Conservation (phyloP, 2,329 filamentous ascomycete species). For the Camillea tinctor region DNA sequence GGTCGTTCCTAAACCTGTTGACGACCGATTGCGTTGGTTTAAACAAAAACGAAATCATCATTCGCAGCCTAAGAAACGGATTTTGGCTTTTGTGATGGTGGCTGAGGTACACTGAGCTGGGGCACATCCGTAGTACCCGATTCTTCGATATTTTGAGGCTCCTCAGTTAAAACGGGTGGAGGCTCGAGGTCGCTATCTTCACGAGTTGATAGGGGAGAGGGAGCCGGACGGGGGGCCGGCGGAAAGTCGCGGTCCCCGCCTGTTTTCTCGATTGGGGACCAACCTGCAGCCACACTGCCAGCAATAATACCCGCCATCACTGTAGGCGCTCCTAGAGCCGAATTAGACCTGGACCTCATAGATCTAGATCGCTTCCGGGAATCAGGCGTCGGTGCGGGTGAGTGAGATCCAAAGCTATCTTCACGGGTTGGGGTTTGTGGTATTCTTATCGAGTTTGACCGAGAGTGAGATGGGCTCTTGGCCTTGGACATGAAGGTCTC, state of each 20-base stretch:
- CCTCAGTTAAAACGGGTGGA: constrained; percentile 33
- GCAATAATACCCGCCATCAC: constrained; percentile 85
- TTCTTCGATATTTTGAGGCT: constrained; percentile 35
- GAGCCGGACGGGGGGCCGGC: constrained; percentile 32
- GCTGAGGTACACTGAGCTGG: constrained; percentile 29
- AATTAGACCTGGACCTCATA: constrained; percentile 64
- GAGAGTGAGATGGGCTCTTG: constrained; percentile 61
- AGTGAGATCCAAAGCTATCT: constrained; percentile 50
- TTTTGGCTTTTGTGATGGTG: constrained; percentile 31
- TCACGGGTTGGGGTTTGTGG: constrained; percentile 63
- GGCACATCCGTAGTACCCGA: constrained; percentile 26
- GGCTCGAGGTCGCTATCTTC: constrained; percentile 28
- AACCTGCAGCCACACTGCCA: constrained; percentile 71
- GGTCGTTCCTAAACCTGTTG: neutral
- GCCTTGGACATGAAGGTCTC: constrained; percentile 62
- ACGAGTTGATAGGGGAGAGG: constrained; percentile 29
- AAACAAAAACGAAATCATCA: constrained; percentile 20
- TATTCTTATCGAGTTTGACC: constrained; percentile 60
- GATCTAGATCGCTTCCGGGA: constrained; percentile 66
- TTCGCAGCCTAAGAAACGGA: constrained; percentile 33
- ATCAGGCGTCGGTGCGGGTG: constrained; percentile 54
- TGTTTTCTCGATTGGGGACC: constrained; percentile 65
- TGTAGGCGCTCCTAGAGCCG: constrained; percentile 69
- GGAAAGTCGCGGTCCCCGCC: constrained; percentile 38
- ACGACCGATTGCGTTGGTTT: constrained; percentile 8